phyloP scores from a whole-genome alignment of 495 filamentous ascomycete species.

The Talaromyces ruber region DNA sequence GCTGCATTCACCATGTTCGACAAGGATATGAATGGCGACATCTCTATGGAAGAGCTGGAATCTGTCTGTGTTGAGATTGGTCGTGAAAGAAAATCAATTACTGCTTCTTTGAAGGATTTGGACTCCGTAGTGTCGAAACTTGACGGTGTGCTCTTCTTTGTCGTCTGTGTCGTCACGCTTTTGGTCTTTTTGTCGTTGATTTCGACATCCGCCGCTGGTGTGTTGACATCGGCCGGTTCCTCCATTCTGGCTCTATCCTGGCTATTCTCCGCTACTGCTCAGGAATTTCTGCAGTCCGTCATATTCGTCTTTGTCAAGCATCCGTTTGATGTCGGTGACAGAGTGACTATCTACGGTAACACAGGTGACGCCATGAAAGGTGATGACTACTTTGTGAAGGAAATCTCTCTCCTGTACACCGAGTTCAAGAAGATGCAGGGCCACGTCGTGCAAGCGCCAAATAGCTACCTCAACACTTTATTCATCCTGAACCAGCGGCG shows the following conservation, averaged over 20 bases:
- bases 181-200: constrained; percentile 85
- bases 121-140: constrained; percentile 93
- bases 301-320: constrained; percentile 98
- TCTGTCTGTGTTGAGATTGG: constrained; percentile 92
- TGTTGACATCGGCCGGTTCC: constrained; percentile 81
- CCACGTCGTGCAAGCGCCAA: constrained; percentile 91
- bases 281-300: constrained; percentile 85
- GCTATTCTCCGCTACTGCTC: constrained; percentile 85
- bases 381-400: constrained; percentile 93
- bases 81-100: constrained; percentile 90
- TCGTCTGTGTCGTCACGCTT: constrained; percentile 68
- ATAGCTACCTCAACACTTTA: constrained; percentile 83
- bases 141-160: constrained; percentile 78
- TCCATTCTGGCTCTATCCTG: constrained; percentile 80
- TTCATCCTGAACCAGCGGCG: constrained; percentile 94
- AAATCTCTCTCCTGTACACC: constrained; percentile 89
- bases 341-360: constrained; percentile 87
- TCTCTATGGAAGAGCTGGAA: constrained; percentile 92
- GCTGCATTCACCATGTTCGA: constrained; percentile 91
- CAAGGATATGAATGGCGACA: constrained; percentile 94
- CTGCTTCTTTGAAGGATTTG: constrained; percentile 86
- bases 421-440: constrained; percentile 99
- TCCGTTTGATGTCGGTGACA: constrained; percentile 93
- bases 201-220: constrained; percentile 77
- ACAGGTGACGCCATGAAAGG: constrained; percentile 66